Percentiles rank a stretch among this genome's conserved stretches.
These are phyloP conservation scores for Tricholoma flavovirens DNA, from an alignment of 768 basidiomycete genomes.

Conservation along the genomic window DNA sequence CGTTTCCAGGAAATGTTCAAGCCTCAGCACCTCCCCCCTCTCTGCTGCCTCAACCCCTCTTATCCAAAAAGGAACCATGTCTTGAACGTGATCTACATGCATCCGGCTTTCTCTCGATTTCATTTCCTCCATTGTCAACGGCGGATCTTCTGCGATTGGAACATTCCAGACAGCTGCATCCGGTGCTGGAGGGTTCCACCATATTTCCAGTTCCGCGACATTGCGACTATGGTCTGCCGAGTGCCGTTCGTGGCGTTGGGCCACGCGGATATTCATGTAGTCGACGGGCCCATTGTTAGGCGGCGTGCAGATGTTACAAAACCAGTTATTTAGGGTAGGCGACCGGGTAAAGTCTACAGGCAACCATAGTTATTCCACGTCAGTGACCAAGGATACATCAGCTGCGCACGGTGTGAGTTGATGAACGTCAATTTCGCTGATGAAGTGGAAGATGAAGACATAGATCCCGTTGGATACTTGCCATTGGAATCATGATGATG, in stretches of 20 bases:
- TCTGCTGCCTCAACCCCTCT: conserved; percentile 42
- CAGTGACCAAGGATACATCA: not conserved
- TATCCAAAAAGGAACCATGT: conserved; percentile 52
- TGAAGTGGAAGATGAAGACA: conserved; percentile 9
- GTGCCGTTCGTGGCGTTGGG: conserved; percentile 22
- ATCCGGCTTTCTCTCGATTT: conserved; percentile 23
- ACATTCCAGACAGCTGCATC: conserved; percentile 21
- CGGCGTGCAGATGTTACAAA: conserved; percentile 38
- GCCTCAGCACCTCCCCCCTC: conserved; percentile 34
- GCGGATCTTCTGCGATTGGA: conserved; percentile 14
- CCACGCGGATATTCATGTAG: conserved; percentile 18
- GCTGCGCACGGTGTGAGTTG: conserved; percentile 11
- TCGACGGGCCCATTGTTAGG: conserved; percentile 33
- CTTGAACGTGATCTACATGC: conserved; percentile 40
- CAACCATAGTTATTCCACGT: not conserved
- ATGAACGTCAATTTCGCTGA: conserved; percentile 8
- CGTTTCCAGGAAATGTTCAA: conserved; percentile 42
- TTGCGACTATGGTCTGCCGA: conserved; percentile 15
- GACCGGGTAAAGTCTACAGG: conserved; percentile 22
- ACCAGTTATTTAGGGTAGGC: conserved; percentile 20
- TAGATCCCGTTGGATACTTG: not conserved
- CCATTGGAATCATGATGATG: not conserved
- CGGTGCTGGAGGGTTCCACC: conserved; percentile 14
- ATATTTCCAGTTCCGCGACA: conserved; percentile 14
- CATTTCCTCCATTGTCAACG: conserved; percentile 23